A percentile compares a stretch with the other conserved stretches of the same genome.
Evolutionary conservation across 768 basidiomycete genomes (phyloP).

Genomic region (Xerocomellus dryophilus): DNA sequence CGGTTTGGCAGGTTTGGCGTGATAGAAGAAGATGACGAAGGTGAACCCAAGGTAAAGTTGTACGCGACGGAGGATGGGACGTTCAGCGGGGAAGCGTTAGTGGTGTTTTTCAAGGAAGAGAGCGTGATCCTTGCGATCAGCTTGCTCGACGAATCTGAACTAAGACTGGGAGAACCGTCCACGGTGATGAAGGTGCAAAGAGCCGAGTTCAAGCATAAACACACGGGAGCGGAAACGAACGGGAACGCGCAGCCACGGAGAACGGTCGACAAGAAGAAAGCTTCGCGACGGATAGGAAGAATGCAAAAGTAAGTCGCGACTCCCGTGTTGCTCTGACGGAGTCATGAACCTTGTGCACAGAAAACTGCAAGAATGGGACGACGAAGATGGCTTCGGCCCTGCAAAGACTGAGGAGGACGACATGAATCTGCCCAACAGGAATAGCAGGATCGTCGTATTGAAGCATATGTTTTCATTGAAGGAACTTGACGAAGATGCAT

Average conservation of each 20-base stretch:
- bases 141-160: constrained; percentile 88
- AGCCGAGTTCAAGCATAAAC: constrained; percentile 78
- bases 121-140: constrained; percentile 83
- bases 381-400: constrained; percentile 89
- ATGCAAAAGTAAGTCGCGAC: constrained; percentile 68
- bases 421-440: constrained; percentile 44
- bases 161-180: constrained; percentile 74
- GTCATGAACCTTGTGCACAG: constrained; percentile 40
- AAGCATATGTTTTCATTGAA: constrained; percentile 92
- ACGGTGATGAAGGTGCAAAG: constrained; percentile 71
- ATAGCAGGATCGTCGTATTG: constrained; percentile 82
- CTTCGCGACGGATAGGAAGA: constrained; percentile 71
- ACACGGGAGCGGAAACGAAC: constrained; percentile 37
- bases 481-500: constrained; percentile 81
- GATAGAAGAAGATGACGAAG: constrained; percentile 89
- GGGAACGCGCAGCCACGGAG: constrained; percentile 51
- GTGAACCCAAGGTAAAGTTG: constrained; percentile 91
- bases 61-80: constrained; percentile 84
- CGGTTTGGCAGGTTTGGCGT: constrained; percentile 93
- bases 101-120: constrained; percentile 97
- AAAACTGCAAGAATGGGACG: constrained; percentile 92
- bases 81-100: constrained; percentile 92
- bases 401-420: constrained; percentile 54
- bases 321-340: not conserved
- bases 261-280: constrained; percentile 75